Base-by-base conservation (phyloP, 352 stramenopile species). In the Phytophthora pini region DNA sequence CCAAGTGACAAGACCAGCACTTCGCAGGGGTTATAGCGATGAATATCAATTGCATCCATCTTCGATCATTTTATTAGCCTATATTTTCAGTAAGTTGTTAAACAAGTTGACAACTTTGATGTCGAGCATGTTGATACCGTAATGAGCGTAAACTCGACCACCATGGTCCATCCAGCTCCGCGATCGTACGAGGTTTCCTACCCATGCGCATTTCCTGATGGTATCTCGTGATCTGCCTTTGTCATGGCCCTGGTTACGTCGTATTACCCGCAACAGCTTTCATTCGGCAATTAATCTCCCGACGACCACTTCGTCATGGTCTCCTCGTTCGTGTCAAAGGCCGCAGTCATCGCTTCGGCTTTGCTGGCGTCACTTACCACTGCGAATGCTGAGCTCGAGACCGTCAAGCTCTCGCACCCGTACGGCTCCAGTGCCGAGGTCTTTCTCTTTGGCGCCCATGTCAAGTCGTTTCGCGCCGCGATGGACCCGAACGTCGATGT, bases 391-490 rank as follows among this genome's bases (percentile, higher is more conserved):
- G 29, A 84, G 77, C 48, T 80, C 72, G 48, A 82, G 70, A 72
- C 68, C 6, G 44, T 88, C 31, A 65, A 78, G 56, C 67, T 92
- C 32, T 75, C 56, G 51, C 84, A 92, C 57, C 62, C 75, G 54
- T 88, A 80, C 10, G 84, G 84, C 46, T 84, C 86, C 41, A 84
- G 72, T 55, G 73, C 70, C 17, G 64, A 80, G 34, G 66, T 97
- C n/a, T 84, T 92, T 32, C 59, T 79, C 22, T 95, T 87, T 55
- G 89, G 91, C 29, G 87, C 91, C 0, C 92, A 89, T 11, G 62
- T 97, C 1, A 86, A 80, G 20, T 90, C 76, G 12, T 97, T 87
- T 58, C 77, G 68, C 1, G 44, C 54, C 0, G 63, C 66, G 10
- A 62, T 58, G 48, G 56, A 74, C 36, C 68, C 76, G 45, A 52